Conservation (phyloP, 805 yeast genomes). For the Deakozyma indianensis region DNA sequence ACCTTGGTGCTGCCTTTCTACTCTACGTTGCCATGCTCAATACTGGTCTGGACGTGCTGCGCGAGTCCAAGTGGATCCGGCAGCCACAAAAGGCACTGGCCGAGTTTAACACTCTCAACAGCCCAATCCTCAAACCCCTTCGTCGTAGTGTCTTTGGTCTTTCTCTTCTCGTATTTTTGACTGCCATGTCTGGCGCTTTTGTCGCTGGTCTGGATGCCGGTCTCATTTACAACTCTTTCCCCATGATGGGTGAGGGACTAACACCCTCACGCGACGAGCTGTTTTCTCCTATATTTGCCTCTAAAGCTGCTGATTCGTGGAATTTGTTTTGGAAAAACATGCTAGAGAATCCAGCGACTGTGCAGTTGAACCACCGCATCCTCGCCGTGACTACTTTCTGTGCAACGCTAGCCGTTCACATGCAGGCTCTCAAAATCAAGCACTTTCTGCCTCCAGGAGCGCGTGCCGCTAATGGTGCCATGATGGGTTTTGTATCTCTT, state of each 20-base stretch:
- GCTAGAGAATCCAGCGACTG: slow-evolving; percentile 92
- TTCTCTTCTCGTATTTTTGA: slow-evolving; percentile 57
- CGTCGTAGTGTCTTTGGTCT: slow-evolving; percentile 43
- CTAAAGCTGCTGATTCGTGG: slow-evolving; percentile 46
- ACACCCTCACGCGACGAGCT: slow-evolving; percentile 68
- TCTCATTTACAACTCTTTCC: slow-evolving; percentile 86
- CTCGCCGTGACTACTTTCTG: slow-evolving; percentile 72
- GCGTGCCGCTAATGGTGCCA: slow-evolving; percentile 33
- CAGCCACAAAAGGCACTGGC: slow-evolving; percentile 45
- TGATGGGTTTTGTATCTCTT: slow-evolving; percentile 69
- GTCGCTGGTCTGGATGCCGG: slow-evolving; percentile 99
- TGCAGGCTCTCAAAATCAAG: slow-evolving; percentile 47
- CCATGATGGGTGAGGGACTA: slow-evolving; percentile 75
- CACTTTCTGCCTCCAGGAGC: slow-evolving; percentile 42
- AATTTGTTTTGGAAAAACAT: slow-evolving; percentile 74
- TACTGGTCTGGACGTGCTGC: slow-evolving; percentile 74
- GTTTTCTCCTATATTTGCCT: slow-evolving; percentile 57
- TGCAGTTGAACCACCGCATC: slow-evolving; percentile 80
- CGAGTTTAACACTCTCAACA: slow-evolving; percentile 43
- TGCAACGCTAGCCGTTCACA: slow-evolving; percentile 53
- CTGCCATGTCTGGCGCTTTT: slow-evolving; percentile 96
- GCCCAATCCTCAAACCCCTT: slow-evolving; percentile 43
- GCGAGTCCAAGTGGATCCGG: slow-evolving; percentile 55
- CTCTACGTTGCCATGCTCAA: slow-evolving; percentile 81
- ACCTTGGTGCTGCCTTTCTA: slow-evolving; percentile 81